Evolutionary conservation across 2,329 filamentous ascomycete species (phyloP), one percentile per base, ranked within the genome.

Genomic region (Nakataea oryzae): DNA sequence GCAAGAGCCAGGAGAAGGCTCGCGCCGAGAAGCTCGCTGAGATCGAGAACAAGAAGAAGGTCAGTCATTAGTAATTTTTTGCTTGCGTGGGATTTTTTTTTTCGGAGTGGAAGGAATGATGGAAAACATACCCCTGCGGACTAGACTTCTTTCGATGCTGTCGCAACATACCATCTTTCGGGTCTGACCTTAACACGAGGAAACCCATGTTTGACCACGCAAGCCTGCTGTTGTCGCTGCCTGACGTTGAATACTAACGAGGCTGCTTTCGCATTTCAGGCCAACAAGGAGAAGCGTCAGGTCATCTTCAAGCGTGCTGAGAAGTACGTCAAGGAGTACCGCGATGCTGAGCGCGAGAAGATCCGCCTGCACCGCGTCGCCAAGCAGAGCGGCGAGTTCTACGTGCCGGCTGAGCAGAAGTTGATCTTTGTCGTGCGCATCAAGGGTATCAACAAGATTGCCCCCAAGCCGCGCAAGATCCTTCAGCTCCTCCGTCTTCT

Each of bases 391-490:
- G 93, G 93, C 78, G 90, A 86, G 77, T 95, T 93, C 86, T 95
- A 96, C 81, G 89, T 99, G 71, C 88, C 91, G 68, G 93, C 91
- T 68, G 92, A 99, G 86, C 82, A 90, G 76, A 97, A 96, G 83
- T 85, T 99, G 75, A 92, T 93, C 83, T 99, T 99, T 79, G 87
- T 99, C 73, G 83, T 97, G 80, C 93, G 95, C 79, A 99, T 99
- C 86, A 99, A 99, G 91, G 95, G 93, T 96, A 97, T 99, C 92
- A 97, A 97, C 91, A 99, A 99, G 90, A 97, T 99, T 74, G 88
- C 96, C 77, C 95, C 95, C 73, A 97, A 99, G 90, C 96, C 96
- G 81, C 93, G 95, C 86, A 99, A 99, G 89, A 97, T 96, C 76
- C 88, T 99, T 73, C 95, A 99, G 84, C 91, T 99, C 66, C 93